Evolutionary conservation across 2,329 filamentous ascomycete species (phyloP), one percentile per base, ranked within the genome.

Genomic region (Aureobasidium sp.): DNA sequence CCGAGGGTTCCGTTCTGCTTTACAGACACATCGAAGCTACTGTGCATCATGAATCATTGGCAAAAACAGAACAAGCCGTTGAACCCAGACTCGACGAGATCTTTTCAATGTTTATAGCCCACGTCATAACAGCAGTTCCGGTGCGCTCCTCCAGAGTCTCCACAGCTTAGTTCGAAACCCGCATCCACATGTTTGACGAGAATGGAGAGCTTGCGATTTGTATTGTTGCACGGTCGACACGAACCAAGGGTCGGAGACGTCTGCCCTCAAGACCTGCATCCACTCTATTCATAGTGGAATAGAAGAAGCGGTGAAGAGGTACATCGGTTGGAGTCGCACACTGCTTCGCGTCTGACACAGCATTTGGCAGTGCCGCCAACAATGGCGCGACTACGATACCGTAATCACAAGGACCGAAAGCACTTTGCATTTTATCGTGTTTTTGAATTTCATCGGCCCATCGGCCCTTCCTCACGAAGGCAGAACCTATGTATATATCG

Each of bases 241-340:
- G 19, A 44, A 22, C 19, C 37, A 39, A 35, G 35, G 39, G 22
- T 19, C 53, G 19, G 27, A 45, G 17, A 57, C 14, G 37, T 37
- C 49, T 52, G 48, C 31, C 17, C n/a, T 37, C n/a, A 29, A 31
- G 22, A 14, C 35, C 17, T 57, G 53, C 27, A 35, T 24, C 19
- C 37, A 33, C 39, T 44, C 39, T 35, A 57, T 57, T 45, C 53
- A 33, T 33, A 45, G 39, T 39, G 53, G 7, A 6, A n/a, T 33
- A 24, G 39, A 57, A 57, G 40, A 57, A 57, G 53, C 53, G 53
- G 53, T 57, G 53, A 57, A 57, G 9, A 54, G 49, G 33, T 52
- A 52, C 49, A 37, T 39, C 37, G 19, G 1, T n/a, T 31, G 7
- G 22, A 57, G 53, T 57, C 53, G 40, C 53, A 57, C 53, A 57